Percentiles rank a stretch among this genome's conserved stretches.
Conservation (phyloP, 208 protist species). For the Trypanosoma caninum region DNA sequence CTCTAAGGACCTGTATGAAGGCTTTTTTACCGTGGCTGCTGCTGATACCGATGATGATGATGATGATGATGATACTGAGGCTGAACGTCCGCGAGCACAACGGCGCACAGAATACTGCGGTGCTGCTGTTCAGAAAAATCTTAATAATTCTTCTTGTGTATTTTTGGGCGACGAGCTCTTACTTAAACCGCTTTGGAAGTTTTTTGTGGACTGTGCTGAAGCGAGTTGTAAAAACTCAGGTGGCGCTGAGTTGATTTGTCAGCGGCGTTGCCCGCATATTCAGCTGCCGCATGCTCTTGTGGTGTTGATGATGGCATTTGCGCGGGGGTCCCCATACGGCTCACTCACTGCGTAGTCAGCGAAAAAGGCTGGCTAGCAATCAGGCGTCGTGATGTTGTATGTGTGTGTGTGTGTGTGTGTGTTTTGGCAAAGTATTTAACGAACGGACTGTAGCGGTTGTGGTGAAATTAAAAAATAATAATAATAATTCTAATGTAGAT, state of each 20-base stretch:
- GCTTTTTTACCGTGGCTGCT: not conserved
- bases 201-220: constrained; percentile 55
- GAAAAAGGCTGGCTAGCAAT: not conserved
- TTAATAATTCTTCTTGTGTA: not conserved
- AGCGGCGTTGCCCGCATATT: constrained; percentile 45
- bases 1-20: not conserved
- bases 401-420: not conserved
- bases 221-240: constrained; percentile 25
- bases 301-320: constrained; percentile 46
- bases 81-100: constrained; percentile 1
- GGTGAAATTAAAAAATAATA: no score
- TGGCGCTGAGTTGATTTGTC: constrained; percentile 32
- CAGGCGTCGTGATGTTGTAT: not conserved
- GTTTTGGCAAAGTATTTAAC: not conserved
- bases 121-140: no score
- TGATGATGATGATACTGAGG: constrained; percentile 4
- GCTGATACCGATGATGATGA: not conserved
- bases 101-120: constrained; percentile 5
- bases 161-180: constrained; percentile 52
- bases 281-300: constrained; percentile 44
- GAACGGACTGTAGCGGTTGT: no score
- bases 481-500: no score
- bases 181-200: constrained; percentile 61
- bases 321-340: constrained; percentile 40
- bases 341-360: constrained; percentile 41